Evolutionary conservation across 2,329 filamentous ascomycete genomes (phyloP).

Genomic region (Orbilia brochopaga): DNA sequence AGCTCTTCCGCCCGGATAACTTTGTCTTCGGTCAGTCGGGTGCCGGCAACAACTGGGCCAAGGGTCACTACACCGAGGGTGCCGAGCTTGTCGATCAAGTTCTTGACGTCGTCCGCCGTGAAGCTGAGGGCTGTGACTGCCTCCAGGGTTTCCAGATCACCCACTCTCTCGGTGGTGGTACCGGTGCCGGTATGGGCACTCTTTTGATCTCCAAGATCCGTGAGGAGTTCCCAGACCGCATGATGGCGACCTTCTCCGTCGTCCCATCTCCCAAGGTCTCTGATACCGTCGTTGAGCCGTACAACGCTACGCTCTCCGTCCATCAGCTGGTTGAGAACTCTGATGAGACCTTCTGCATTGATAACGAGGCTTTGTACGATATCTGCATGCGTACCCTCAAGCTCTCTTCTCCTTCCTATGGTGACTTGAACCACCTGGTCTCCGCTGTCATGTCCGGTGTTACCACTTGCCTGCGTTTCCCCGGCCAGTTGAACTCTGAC

Average conservation of each 20-base stretch:
- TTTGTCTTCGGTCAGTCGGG: slow-evolving; percentile 99
- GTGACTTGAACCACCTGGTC: slow-evolving; percentile 98
- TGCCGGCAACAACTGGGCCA: slow-evolving; percentile 99
- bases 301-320: slow-evolving; percentile 98
- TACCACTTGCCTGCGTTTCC: slow-evolving; percentile 98
- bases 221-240: slow-evolving; percentile 99
- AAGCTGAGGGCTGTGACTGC: slow-evolving; percentile 98
- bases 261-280: slow-evolving; percentile 99
- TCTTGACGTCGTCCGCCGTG: slow-evolving; percentile 95
- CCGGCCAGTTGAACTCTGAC: slow-evolving; percentile 99
- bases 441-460: slow-evolving; percentile 99
- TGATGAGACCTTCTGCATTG: slow-evolving; percentile 99
- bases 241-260: slow-evolving; percentile 99
- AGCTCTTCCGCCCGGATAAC: slow-evolving; percentile 99
- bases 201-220: slow-evolving; percentile 99
- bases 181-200: slow-evolving; percentile 99
- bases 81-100: slow-evolving; percentile 98
- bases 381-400: slow-evolving; percentile 99
- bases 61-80: slow-evolving; percentile 99
- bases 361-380: slow-evolving; percentile 99
- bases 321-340: slow-evolving; percentile 99
- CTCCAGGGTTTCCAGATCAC: slow-evolving; percentile 99
- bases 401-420: slow-evolving; percentile 97
- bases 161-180: slow-evolving; percentile 99
- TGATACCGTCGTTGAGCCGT: slow-evolving; percentile 98